Conservation (phyloP, 768 basidiomycete species). For the Trametes villosa region DNA sequence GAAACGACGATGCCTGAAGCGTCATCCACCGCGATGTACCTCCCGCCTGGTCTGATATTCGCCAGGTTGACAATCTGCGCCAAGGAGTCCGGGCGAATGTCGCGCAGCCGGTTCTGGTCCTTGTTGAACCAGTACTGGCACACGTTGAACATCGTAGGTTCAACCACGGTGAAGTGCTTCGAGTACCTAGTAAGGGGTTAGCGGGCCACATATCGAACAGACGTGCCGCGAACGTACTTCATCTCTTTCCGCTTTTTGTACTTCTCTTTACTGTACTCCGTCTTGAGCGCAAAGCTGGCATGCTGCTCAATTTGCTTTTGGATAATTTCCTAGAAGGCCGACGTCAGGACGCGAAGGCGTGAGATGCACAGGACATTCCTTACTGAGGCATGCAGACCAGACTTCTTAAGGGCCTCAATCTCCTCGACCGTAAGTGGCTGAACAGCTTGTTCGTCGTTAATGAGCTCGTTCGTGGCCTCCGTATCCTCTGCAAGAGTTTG, state of each 20-base stretch:
- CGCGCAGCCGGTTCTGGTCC: slow-evolving; percentile 78
- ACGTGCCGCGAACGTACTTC: slow-evolving; percentile 60
- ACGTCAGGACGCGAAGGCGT: not conserved
- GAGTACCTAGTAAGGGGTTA: slow-evolving; percentile 62
- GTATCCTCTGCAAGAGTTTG: slow-evolving; percentile 76
- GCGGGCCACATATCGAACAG: not conserved
- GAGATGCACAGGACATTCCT: slow-evolving; percentile 5
- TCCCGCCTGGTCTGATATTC: slow-evolving; percentile 84
- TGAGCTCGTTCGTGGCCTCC: slow-evolving; percentile 94
- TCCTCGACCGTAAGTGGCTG: slow-evolving; percentile 85
- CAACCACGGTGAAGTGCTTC: slow-evolving; percentile 84
- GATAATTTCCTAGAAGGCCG: slow-evolving; percentile 79
- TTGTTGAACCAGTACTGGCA: slow-evolving; percentile 89
- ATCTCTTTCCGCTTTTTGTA: slow-evolving; percentile 96
- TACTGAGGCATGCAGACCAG: slow-evolving; percentile 78
- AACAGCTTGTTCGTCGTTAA: slow-evolving; percentile 83
- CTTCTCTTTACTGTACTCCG: slow-evolving; percentile 98
- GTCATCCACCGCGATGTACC: slow-evolving; percentile 90
- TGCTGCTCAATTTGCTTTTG: slow-evolving; percentile 93
- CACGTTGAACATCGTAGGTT: slow-evolving; percentile 87
- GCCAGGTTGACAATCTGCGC: slow-evolving; percentile 86
- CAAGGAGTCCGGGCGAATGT: slow-evolving; percentile 85
- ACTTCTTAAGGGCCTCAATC: slow-evolving; percentile 80
- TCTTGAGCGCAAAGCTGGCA: slow-evolving; percentile 90
- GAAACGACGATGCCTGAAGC: slow-evolving; percentile 87